Percentiles rank a stretch among this genome's conserved stretches.
phyloP scores from a whole-genome alignment of 768 basidiomycete genomes.

The Boletus barrowsii region DNA sequence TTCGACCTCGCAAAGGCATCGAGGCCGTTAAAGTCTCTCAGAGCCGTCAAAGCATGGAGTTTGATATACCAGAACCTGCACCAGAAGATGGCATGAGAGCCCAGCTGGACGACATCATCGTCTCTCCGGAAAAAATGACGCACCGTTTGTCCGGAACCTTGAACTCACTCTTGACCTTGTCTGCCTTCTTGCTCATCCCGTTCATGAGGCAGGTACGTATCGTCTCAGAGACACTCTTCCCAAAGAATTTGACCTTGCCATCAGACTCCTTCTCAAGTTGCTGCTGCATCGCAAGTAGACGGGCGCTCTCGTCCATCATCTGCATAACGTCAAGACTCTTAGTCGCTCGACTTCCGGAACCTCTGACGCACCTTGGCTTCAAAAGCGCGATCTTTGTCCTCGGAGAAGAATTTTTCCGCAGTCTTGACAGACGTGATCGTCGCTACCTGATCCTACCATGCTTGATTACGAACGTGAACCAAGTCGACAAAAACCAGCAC shows the following conservation, averaged over 20 bases:
- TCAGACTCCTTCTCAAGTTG: constrained; percentile 84
- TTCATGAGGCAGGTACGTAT: constrained; percentile 74
- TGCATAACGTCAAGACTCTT: constrained; percentile 27
- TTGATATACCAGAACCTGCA: constrained; percentile 92
- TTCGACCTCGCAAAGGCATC: constrained; percentile 84
- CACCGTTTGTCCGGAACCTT: constrained; percentile 95
- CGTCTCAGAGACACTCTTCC: constrained; percentile 83
- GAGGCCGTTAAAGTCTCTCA: constrained; percentile 81
- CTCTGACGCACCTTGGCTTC: constrained; percentile 75
- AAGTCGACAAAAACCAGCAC: constrained; percentile 6
- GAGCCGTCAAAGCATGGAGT: constrained; percentile 74
- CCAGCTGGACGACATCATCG: neutral
- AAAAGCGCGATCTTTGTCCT: constrained; percentile 88
- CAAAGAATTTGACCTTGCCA: constrained; percentile 76
- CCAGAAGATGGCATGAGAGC: neutral
- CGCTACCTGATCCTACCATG: constrained; percentile 63
- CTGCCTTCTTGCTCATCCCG: constrained; percentile 82
- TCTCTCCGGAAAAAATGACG: constrained; percentile 10
- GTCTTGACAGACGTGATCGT: constrained; percentile 70
- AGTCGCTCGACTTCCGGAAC: no score
- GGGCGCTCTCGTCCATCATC: constrained; percentile 88
- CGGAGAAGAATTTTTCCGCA: constrained; percentile 90
- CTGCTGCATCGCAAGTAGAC: constrained; percentile 78
- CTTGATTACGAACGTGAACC: constrained; percentile 1
- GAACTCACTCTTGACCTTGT: constrained; percentile 85